Evolutionary conservation across 345 rosid species (phyloP).

Genomic region (Populus simonii): DNA sequence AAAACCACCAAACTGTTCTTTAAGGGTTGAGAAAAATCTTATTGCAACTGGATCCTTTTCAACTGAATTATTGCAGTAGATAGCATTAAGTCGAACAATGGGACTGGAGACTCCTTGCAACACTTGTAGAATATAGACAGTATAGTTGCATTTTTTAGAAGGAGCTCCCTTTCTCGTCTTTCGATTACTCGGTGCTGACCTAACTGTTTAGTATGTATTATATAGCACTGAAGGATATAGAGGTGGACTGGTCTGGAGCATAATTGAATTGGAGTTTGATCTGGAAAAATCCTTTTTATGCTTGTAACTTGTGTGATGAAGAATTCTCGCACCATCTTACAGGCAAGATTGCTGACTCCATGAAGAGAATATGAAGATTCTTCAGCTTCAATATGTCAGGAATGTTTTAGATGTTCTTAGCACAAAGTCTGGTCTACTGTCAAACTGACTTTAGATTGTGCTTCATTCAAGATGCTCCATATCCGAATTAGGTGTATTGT

Average conservation of each 20-base stretch:
- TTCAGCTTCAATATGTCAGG: background rate
- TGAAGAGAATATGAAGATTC: background rate
- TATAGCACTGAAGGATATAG: background rate
- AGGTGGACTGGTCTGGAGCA: background rate
- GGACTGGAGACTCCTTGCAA: background rate
- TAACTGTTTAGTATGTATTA: background rate
- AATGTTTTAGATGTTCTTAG: background rate
- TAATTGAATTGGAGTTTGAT: background rate
- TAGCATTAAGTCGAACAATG: background rate
- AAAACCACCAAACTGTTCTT: background rate
- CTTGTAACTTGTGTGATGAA: background rate
- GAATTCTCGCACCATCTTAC: background rate
- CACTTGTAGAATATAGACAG: background rate
- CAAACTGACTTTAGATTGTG: background rate
- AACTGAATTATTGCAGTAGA: background rate
- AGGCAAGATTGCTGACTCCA: background rate
- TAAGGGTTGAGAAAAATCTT: background rate
- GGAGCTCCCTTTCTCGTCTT: background rate
- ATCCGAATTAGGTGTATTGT: background rate
- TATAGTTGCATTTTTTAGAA: background rate
- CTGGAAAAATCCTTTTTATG: background rate
- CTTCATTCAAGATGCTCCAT: background rate
- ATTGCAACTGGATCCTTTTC: background rate
- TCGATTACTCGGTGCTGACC: background rate
- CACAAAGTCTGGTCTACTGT: background rate